Evolutionary conservation across 1,139 yeast species (phyloP), one percentile per base, ranked within the genome.

Genomic region (Geotrichum bryndzae): DNA sequence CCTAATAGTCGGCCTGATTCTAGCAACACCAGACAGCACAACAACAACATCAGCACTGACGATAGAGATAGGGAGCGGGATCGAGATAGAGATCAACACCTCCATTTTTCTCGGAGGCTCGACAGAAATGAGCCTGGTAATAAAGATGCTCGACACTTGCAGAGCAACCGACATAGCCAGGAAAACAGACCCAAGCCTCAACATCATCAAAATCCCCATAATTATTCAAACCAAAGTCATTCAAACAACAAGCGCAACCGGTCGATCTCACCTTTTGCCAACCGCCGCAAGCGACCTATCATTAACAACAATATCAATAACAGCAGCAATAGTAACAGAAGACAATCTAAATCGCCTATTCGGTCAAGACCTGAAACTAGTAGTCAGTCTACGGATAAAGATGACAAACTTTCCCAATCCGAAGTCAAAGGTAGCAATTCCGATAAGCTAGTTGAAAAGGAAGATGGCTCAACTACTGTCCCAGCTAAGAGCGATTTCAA

Each of bases 381-480:
- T 23, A 31, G 53, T 11, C n/a, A 51, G 31, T 57, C 52, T 29
- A 54, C 51, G 13, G 56, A 51, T 22, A 51, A 51, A 51, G 29
- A 51, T 51, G 52, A 54, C 5, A 23, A 5, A 15, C n/a, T 33
- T 50, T 48, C 58, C 50, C 55, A 51, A 8, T 7, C 45, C 1
- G 13, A 18, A n/a, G 48, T 22, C n/a, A 22, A 35, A 13, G 35
- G 23, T 33, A 50, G 33, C 3, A 15, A 46, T 18, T 15, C 33
- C 3, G 22, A 31, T 2, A 50, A 46, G 11, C 35, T 31, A 6
- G 18, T 29, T n/a, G 15, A 29, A 15, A 18, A 5, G 4, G 22
- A 22, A 46, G 53, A 48, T 6, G 22, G n/a, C 22, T 29, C 52
- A 3, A 27, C 46, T 33, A 48, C 23, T 25, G 22, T 33, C 31